Conservation (phyloP, 176 grass and related monocot species). For the Typha latifolia region DNA sequence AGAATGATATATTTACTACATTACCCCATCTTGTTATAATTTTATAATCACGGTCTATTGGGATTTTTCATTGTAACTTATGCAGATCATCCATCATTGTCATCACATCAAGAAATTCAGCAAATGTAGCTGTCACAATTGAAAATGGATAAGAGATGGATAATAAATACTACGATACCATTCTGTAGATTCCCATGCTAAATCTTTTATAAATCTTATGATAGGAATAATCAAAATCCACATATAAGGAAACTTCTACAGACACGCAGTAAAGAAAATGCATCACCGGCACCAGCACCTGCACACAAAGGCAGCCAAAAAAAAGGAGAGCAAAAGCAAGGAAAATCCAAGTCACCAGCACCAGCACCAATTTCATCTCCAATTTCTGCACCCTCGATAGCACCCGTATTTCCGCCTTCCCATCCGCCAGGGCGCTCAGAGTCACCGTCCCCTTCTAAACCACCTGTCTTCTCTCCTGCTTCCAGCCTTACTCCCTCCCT, state of each 20-base stretch:
- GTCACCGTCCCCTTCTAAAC: conserved; percentile 20
- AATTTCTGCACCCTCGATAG: conserved; percentile 15
- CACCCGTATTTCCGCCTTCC: conserved; percentile 8
- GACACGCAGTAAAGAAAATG: conserved; percentile 19
- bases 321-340: conserved; percentile 4
- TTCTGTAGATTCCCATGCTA: neutral
- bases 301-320: neutral
- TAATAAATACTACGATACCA: neutral
- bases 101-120: neutral
- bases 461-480: conserved; percentile 13
- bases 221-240: conserved; percentile 21
- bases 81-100: too few relatives aligned
- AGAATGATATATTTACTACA: too few relatives aligned
- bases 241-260: conserved; percentile 31
- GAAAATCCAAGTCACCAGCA: conserved; percentile 6
- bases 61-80: too few relatives aligned
- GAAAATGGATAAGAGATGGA: neutral
- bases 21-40: too few relatives aligned
- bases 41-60: too few relatives aligned
- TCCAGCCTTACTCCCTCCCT: conserved; percentile 7
- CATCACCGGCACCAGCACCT: conserved; percentile 6
- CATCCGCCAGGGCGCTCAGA: conserved; percentile 6
- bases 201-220: conserved; percentile 7
- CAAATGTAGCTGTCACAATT: neutral
- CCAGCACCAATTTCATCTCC: conserved; percentile 28